A percentile compares a stretch with the other conserved stretches of the same genome.
phyloP scores from a whole-genome alignment of 2,329 filamentous ascomycete species.

The Apiospora sp. region DNA sequence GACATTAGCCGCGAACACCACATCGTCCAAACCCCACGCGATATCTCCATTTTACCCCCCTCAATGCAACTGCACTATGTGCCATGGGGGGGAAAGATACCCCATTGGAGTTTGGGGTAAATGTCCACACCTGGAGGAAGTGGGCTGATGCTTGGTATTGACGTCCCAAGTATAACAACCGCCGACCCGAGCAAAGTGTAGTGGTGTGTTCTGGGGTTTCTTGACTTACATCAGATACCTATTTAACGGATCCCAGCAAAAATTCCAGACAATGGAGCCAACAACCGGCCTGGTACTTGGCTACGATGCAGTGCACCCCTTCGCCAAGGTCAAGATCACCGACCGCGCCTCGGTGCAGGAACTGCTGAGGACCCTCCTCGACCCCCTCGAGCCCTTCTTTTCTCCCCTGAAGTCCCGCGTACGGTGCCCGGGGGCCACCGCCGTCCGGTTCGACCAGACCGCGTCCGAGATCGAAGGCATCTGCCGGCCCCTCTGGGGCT shows the following conservation, averaged over 20 bases:
- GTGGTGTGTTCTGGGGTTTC: background rate
- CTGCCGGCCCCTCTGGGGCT: conserved; percentile 77
- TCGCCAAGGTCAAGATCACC: conserved; percentile 58
- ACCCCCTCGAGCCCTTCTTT: conserved; percentile 76
- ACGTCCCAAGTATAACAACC: background rate
- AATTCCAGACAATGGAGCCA: conserved; percentile 35
- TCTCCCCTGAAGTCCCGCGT: conserved; percentile 72
- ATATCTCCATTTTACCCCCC: background rate
- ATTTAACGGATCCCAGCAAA: background rate
- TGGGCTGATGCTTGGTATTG: conserved; percentile 15
- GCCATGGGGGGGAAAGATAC: conserved; percentile 2
- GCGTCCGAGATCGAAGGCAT: conserved; percentile 81
- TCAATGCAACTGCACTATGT: background rate
- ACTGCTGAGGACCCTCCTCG: conserved; percentile 69
- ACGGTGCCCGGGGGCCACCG: conserved; percentile 72
- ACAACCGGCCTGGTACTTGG: conserved; percentile 54
- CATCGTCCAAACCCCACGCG: background rate
- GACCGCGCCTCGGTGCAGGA: conserved; percentile 65
- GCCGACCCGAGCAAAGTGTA: background rate
- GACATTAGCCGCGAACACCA: conserved; percentile 22
- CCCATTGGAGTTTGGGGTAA: conserved; percentile 13
- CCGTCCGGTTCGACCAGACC: conserved; percentile 79
- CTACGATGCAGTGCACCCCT: conserved; percentile 62
- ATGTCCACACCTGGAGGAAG: background rate
- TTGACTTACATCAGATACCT: background rate